A percentile compares a stretch with the other conserved stretches of the same genome.
Evolutionary conservation across 208 protist genomes (phyloP).

Genomic region (Herpetomonas tarakana): DNA sequence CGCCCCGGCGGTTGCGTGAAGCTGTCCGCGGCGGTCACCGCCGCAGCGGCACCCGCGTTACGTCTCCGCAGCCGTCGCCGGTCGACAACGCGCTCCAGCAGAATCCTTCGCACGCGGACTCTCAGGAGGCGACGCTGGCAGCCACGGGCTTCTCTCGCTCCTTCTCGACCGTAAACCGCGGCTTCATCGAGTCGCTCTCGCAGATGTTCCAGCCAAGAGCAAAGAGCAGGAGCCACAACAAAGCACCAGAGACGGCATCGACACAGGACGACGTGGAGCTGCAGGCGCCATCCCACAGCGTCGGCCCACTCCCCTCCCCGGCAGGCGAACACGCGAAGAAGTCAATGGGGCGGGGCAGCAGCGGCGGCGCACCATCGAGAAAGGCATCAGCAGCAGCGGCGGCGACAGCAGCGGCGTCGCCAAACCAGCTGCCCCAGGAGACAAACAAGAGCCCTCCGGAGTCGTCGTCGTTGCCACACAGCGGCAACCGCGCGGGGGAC

Average conservation of each 20-base stretch:
- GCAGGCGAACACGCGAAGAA: not conserved
- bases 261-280: not conserved
- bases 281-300: not conserved
- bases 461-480: not conserved
- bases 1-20: conserved; percentile 2
- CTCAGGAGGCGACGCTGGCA: not conserved
- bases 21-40: not conserved
- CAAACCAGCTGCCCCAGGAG: too few species aligned
- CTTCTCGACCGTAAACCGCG: not conserved
- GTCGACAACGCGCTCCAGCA: too few species aligned
- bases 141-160: not conserved
- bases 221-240: not conserved
- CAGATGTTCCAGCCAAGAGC: not conserved
- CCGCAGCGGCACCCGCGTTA: not conserved
- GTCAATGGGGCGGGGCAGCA: too few species aligned
- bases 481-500: not conserved
- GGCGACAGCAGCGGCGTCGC: too few species aligned
- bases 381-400: too few species aligned
- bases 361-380: too few species aligned
- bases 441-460: too few species aligned
- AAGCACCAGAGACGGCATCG: not conserved
- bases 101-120: not conserved
- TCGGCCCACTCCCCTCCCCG: not conserved
- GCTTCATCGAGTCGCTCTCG: not conserved
- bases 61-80: too few species aligned